Conservation (phyloP, 2,329 filamentous ascomycete genomes). For the Xylogone sp. region DNA sequence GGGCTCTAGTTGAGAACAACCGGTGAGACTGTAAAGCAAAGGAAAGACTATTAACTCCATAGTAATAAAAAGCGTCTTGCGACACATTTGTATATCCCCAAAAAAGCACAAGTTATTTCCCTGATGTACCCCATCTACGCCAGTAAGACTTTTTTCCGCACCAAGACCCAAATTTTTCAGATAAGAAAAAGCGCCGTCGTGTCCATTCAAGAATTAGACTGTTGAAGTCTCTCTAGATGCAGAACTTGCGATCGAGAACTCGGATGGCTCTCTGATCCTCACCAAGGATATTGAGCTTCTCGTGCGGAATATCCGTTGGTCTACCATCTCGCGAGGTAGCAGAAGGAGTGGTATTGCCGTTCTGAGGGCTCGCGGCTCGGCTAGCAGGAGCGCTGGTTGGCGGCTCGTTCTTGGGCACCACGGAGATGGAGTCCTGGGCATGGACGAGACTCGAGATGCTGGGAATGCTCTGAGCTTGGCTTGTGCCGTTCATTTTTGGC, state of each 20-base stretch:
- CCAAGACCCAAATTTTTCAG: background rate
- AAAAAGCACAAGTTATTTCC: too few relatives aligned
- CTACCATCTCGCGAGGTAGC: slow-evolving; percentile 24
- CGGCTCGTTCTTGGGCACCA: slow-evolving; percentile 25
- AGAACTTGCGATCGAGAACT: slow-evolving; percentile 60
- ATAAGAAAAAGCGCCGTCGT: background rate
- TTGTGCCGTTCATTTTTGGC: slow-evolving; percentile 15
- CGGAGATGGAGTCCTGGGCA: slow-evolving; percentile 22
- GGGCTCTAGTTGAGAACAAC: too few relatives aligned
- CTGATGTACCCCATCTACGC: too few relatives aligned
- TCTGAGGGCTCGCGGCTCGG: slow-evolving; percentile 22
- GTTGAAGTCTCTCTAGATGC: slow-evolving; percentile 17
- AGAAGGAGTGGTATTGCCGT: slow-evolving; percentile 1
- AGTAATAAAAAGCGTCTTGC: too few relatives aligned
- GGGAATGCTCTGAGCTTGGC: slow-evolving; percentile 26
- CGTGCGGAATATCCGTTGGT: slow-evolving; percentile 51
- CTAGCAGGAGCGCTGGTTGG: slow-evolving; percentile 14
- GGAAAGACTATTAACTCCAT: too few relatives aligned
- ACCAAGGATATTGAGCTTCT: slow-evolving; percentile 46
- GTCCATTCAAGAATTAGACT: background rate
- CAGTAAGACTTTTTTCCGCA: background rate
- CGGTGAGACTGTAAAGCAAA: too few relatives aligned
- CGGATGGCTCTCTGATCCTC: slow-evolving; percentile 64
- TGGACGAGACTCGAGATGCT: slow-evolving; percentile 27
- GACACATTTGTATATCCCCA: too few relatives aligned